phyloP scores from a whole-genome alignment of 1,284 basidiomycete genomes.

The Cryptococcus maquisensis region DNA sequence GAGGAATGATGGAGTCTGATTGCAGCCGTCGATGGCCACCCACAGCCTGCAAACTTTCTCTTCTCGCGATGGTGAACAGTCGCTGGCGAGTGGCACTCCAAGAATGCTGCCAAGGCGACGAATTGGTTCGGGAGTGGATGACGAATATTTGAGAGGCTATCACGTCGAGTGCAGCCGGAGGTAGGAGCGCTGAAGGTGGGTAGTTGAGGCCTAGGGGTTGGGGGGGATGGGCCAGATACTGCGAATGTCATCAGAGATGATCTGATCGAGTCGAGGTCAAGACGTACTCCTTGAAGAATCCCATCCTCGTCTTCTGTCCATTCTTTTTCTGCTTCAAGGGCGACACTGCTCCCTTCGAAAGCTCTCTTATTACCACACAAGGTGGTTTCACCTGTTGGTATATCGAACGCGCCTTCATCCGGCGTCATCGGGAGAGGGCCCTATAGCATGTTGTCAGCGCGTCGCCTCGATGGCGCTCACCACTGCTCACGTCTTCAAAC shows the following conservation, averaged over 20 bases:
- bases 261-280: not conserved
- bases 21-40: conserved; percentile 23
- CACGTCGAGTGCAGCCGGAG: conserved; percentile 35
- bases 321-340: conserved; percentile 3
- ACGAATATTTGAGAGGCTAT: conserved; percentile 37
- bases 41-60: conserved; percentile 24
- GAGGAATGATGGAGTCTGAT: conserved; percentile 21
- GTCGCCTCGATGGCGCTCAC: not conserved
- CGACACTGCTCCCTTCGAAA: not conserved
- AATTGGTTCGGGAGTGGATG: conserved; percentile 12
- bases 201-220: conserved; percentile 25
- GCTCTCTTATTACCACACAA: conserved; percentile 4
- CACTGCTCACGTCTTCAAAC: conserved; percentile 14
- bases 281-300: conserved; percentile 34
- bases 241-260: not conserved
- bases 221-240: conserved; percentile 38
- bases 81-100: conserved; percentile 30
- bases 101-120: conserved; percentile 24
- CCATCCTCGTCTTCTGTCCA: conserved; percentile 42
- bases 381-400: conserved; percentile 12
- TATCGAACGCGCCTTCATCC: conserved; percentile 27
- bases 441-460: conserved; percentile 5
- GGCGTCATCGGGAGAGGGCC: conserved; percentile 36
- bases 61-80: conserved; percentile 35
- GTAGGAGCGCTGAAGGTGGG: conserved; percentile 39